A percentile compares a stretch with the other conserved stretches of the same genome.
Conservation (phyloP, 2,329 filamentous ascomycete genomes). For the Aaosphaeria pasadenensis region DNA sequence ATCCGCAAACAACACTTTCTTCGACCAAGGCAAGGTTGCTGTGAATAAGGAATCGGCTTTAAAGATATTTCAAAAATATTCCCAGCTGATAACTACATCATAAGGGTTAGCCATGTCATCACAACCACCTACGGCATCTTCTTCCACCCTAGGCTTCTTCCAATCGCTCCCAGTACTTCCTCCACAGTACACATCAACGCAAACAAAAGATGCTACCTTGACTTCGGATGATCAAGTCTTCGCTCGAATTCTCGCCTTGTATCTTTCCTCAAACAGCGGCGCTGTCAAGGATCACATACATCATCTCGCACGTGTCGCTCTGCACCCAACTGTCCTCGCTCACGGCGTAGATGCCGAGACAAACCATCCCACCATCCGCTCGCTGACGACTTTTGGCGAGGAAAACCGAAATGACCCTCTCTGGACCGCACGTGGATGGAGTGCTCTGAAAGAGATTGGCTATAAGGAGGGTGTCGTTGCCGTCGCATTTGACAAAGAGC, state of each 20-base stretch:
- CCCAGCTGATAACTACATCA: too few species aligned
- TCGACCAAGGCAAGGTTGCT: too few species aligned
- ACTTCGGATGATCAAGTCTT: conserved; percentile 20
- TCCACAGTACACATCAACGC: conserved; percentile 18
- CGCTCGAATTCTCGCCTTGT: conserved; percentile 20
- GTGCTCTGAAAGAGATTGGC: conserved; percentile 58
- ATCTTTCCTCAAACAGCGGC: conserved; percentile 11
- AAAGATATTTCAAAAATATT: too few species aligned
- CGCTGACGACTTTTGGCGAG: conserved; percentile 59
- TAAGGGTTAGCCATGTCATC: not conserved
- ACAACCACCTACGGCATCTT: conserved; percentile 11
- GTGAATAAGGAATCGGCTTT: too few species aligned
- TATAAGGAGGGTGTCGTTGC: conserved; percentile 58
- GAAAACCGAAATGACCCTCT: conserved; percentile 54
- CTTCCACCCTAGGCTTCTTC: conserved; percentile 30
- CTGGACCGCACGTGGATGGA: conserved; percentile 66
- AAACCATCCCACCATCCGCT: conserved; percentile 60
- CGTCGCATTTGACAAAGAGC: conserved; percentile 56
- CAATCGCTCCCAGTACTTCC: conserved; percentile 22
- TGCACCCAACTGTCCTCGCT: conserved; percentile 15
- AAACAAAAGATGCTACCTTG: not conserved
- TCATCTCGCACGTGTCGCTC: conserved; percentile 14
- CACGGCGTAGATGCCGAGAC: conserved; percentile 61
- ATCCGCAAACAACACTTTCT: too few species aligned
- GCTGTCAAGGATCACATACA: conserved; percentile 15